Conservation (phyloP, 2,329 filamentous ascomycete genomes). For the Fusarium verticillioides region DNA sequence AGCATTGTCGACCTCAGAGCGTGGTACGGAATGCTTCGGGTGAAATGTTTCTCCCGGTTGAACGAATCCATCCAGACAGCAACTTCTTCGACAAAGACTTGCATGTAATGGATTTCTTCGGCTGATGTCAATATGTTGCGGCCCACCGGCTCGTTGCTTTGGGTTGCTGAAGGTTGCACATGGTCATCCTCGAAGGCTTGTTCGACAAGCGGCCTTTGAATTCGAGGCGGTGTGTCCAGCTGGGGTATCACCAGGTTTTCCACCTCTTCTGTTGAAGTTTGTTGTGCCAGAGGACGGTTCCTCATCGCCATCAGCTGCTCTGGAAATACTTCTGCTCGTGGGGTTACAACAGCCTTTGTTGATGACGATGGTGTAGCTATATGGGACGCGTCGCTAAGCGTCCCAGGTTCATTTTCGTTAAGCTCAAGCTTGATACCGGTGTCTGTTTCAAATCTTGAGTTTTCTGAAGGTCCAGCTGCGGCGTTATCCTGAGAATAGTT, state of each 20-base stretch:
- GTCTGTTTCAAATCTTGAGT: neutral
- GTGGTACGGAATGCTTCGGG: slow-evolving; percentile 83
- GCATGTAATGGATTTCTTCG: slow-evolving; percentile 89
- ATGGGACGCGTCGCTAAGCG: slow-evolving; percentile 38
- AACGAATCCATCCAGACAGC: slow-evolving; percentile 95
- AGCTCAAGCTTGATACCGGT: slow-evolving; percentile 1
- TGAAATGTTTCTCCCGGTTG: slow-evolving; percentile 88
- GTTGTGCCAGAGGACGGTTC: slow-evolving; percentile 14
- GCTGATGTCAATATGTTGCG: slow-evolving; percentile 75
- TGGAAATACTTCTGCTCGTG: slow-evolving; percentile 15
- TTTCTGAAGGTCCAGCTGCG: neutral
- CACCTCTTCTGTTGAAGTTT: slow-evolving; percentile 53
- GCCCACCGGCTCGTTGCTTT: slow-evolving; percentile 34
- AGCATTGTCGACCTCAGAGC: slow-evolving; percentile 87
- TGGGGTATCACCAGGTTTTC: slow-evolving; percentile 53
- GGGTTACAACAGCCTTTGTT: slow-evolving; percentile 25
- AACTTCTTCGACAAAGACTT: slow-evolving; percentile 90
- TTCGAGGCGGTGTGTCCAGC: slow-evolving; percentile 39
- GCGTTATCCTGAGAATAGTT: neutral
- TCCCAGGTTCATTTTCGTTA: slow-evolving; percentile 4
- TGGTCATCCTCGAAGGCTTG: slow-evolving; percentile 10
- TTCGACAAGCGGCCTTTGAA: neutral
- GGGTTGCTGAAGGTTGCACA: neutral
- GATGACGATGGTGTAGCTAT: slow-evolving; percentile 42
- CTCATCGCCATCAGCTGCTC: slow-evolving; percentile 28